Conservation (phyloP, 2,329 filamentous ascomycete genomes). For the Hansfordia pulvinata region DNA sequence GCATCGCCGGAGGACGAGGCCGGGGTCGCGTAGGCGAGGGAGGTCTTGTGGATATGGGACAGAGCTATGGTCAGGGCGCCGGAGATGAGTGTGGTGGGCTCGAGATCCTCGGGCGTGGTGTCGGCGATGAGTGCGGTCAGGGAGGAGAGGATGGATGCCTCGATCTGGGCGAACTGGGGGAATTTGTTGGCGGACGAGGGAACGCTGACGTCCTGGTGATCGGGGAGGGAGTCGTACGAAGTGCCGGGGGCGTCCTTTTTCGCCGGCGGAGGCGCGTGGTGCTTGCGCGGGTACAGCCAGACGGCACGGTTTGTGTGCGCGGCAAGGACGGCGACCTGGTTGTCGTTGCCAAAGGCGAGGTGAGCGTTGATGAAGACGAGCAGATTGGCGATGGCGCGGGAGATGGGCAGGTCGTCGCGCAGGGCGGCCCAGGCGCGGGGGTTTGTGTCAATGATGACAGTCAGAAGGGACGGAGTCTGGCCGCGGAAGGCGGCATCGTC, state of each 20-base stretch:
- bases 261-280: slow-evolving; percentile 22
- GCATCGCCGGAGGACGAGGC: slow-evolving; percentile 26
- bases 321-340: slow-evolving; percentile 84
- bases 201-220: slow-evolving; percentile 16
- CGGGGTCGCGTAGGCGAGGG: slow-evolving; percentile 48
- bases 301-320: slow-evolving; percentile 75
- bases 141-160: slow-evolving; percentile 63
- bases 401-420: slow-evolving; percentile 60
- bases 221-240: slow-evolving; percentile 11
- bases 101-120: slow-evolving; percentile 52
- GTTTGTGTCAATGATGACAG: slow-evolving; percentile 91
- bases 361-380: slow-evolving; percentile 97
- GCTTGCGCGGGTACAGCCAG: slow-evolving; percentile 81
- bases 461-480: slow-evolving; percentile 66
- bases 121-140: slow-evolving; percentile 58
- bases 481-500: slow-evolving; percentile 34
- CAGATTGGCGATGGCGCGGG: slow-evolving; percentile 72
- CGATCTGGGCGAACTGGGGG: slow-evolving; percentile 78
- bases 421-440: slow-evolving; percentile 85
- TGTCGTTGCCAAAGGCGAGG: slow-evolving; percentile 83
- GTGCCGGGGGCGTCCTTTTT: slow-evolving; percentile 17
- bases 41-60: slow-evolving; percentile 77
- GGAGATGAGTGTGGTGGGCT: slow-evolving; percentile 72
- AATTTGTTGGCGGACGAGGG: slow-evolving; percentile 76
- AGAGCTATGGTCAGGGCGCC: slow-evolving; percentile 85